Percentiles rank a stretch among this genome's conserved stretches.
Evolutionary conservation across 1,139 yeast species (phyloP).

Genomic region (Spathaspora sp.): DNA sequence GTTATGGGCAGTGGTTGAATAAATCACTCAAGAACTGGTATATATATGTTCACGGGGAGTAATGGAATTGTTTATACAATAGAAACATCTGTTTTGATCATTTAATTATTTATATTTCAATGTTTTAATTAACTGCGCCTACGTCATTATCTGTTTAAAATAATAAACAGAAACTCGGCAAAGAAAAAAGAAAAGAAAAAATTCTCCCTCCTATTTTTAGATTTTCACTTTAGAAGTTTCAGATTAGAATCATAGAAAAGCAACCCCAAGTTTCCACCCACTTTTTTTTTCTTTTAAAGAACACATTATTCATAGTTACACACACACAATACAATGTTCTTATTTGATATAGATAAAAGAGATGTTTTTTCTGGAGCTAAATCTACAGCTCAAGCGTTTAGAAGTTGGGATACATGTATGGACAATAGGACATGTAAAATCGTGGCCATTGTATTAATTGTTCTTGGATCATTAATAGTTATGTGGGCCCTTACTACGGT

Average conservation of each 20-base stretch:
- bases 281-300: background rate
- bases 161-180: no score
- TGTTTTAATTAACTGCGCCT: no score
- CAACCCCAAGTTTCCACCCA: background rate
- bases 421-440: constrained; percentile 71
- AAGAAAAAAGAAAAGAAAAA: background rate
- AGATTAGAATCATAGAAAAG: background rate
- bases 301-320: background rate
- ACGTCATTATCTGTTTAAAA: no score
- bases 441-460: constrained; percentile 74
- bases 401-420: constrained; percentile 79
- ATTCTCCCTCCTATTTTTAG: background rate
- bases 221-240: background rate
- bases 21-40: no score
- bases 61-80: no score
- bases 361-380: constrained; percentile 20
- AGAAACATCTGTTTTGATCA: no score
- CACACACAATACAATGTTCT: constrained; percentile 1
- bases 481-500: constrained; percentile 47
- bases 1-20: no score
- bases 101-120: no score
- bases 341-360: constrained; percentile 5
- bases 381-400: constrained; percentile 58
- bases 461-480: constrained; percentile 47
- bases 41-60: no score